Base-by-base conservation (phyloP, 2,329 filamentous ascomycete species). In the Cladosporium halotolerans region DNA sequence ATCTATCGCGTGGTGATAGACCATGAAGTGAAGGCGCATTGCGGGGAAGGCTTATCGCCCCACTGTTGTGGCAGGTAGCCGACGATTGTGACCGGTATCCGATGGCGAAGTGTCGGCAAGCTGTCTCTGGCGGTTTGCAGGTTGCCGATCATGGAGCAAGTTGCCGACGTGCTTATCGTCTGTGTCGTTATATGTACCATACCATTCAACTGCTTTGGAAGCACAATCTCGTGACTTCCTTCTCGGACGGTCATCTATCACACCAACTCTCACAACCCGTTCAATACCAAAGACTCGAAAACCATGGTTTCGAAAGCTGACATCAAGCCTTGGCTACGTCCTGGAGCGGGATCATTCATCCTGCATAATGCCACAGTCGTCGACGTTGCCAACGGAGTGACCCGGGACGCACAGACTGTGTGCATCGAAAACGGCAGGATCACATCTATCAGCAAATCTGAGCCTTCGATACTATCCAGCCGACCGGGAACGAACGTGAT, bases 281-380 rank as follows among this genome's bases (percentile, higher is more conserved):
- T 7, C 7, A 28, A 5, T 1, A 7, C 7, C 23, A 28, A 13
- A n/a, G 13, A 11, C 18, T 48, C 9, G 4, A 32, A n/a, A 40
- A 19, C 16, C 28, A 53, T 53, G 51, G 11, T n/a, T 4, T 4
- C 34, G n/a, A 19, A 47, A 23, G 18, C 60, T 52, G 54, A 38
- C 46, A 59, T 53, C 47, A 64, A 62, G 36, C 66, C 67, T 0
- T 68, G 67, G 67, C 50, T 55, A 39, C 63, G 58, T 8, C 54
- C 57, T 7, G 42, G 55, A 33, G 60, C 57, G 1, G 57, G 57
- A 16, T 60, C 60, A 2, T 61, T 65, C 57, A 58, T 72, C 9
- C 70, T 79, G 36, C 58, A 63, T 13, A 75, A 77, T 54, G 73
- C 73, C 45, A 75, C 70, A 47, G 57, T 79, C 23, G 64, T 79